Evolutionary conservation across 2,329 filamentous ascomycete species (phyloP).

Genomic region (Trichoderma asperellum): DNA sequence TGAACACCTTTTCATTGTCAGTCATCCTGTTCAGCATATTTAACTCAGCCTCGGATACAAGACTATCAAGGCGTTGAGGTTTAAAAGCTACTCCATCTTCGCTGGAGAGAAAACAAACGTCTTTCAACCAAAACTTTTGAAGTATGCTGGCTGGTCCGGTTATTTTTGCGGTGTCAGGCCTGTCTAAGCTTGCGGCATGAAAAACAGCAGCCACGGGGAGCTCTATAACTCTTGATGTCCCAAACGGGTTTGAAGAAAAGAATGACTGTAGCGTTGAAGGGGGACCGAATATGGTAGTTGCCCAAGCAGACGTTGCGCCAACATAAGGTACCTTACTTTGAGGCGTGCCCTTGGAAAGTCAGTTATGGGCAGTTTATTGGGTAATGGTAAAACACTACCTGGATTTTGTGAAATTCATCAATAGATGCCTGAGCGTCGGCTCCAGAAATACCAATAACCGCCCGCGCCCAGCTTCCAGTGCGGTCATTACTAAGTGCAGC

Average conservation of each 20-base stretch:
- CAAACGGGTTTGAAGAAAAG: neutral
- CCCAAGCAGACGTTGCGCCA: neutral
- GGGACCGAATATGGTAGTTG: neutral
- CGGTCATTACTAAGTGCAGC: neutral
- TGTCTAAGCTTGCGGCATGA: neutral
- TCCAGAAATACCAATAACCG: neutral
- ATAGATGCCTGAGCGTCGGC: neutral
- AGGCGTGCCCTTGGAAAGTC: neutral
- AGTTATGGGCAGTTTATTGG: neutral
- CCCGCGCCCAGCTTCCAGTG: neutral
- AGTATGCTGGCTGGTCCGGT: neutral
- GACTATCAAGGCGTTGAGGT: neutral
- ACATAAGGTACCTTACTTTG: neutral
- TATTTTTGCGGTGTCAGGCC: neutral
- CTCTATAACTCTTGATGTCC: neutral
- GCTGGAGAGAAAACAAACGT: neutral
- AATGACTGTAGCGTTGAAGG: neutral
- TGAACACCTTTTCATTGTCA: neutral
- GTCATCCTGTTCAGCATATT: neutral
- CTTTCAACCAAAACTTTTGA: neutral
- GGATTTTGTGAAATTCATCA: neutral
- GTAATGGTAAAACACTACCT: neutral
- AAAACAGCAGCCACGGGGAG: neutral
- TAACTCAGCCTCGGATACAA: neutral
- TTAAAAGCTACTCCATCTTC: neutral